Evolutionary conservation across 164 flowering plant species (phyloP).

Genomic region (Magnolia officinalis): DNA sequence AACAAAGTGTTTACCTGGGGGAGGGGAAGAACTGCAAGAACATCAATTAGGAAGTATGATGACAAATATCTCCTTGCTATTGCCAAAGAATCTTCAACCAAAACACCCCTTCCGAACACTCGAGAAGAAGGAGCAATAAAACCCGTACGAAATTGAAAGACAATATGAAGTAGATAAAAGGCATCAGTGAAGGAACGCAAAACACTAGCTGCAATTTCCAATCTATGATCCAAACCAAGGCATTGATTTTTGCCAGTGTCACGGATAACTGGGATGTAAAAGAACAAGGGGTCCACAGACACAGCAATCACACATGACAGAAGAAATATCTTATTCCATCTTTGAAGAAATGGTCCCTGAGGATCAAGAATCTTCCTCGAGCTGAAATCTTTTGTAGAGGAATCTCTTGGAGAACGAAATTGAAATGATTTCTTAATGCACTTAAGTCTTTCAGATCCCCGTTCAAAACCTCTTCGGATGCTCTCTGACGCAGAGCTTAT

Average conservation of each 20-base stretch:
- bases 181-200: constrained; percentile 75
- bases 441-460: constrained; percentile 46
- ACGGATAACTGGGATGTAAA: constrained; percentile 63
- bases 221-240: constrained; percentile 50
- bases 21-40: constrained; percentile 90
- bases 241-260: constrained; percentile 38
- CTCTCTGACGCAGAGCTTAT: constrained; percentile 41
- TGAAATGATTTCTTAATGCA: constrained; percentile 34
- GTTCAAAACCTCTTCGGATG: constrained; percentile 38
- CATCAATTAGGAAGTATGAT: constrained; percentile 70
- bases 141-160: constrained; percentile 81
- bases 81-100: constrained; percentile 62
- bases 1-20: constrained; percentile 64
- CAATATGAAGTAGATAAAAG: constrained; percentile 70
- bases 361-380: constrained; percentile 66
- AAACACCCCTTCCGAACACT: constrained; percentile 91
- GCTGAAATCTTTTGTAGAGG: constrained; percentile 30
- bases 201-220: constrained; percentile 62
- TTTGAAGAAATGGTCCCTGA: constrained; percentile 74
- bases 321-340: constrained; percentile 87
- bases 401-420: constrained; percentile 27
- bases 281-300: constrained; percentile 86
- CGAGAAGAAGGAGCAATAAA: constrained; percentile 89
- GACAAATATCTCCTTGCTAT: constrained; percentile 72
- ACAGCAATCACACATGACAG: constrained; percentile 76